Percentiles rank a stretch among this genome's conserved stretches.
These are phyloP conservation scores for Elongisporangium senticosum DNA, from an alignment of 352 stramenopile species.

Conservation along the genomic window DNA sequence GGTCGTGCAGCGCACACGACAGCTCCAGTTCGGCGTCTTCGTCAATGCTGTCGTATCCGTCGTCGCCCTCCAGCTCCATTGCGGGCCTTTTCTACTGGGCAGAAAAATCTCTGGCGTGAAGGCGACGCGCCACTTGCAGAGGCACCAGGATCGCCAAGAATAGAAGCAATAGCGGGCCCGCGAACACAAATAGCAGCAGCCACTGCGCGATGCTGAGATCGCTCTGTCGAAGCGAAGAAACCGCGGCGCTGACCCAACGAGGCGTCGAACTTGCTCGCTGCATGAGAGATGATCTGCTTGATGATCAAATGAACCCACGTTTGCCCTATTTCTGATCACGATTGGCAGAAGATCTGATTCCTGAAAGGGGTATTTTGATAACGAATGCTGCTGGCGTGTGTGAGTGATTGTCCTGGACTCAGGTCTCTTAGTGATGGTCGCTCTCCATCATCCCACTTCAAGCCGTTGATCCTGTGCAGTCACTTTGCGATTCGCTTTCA, in stretches of 20 bases:
- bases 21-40: slow-evolving; percentile 74
- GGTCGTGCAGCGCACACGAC: slow-evolving; percentile 66
- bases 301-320: neutral
- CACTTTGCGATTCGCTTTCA: neutral
- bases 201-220: neutral
- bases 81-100: no score
- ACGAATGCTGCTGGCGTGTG: neutral
- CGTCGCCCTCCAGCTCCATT: slow-evolving; percentile 19
- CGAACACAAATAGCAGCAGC: neutral
- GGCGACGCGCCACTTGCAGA: neutral
- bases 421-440: neutral
- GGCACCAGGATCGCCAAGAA: neutral
- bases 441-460: neutral
- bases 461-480: neutral
- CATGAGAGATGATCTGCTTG: neutral
- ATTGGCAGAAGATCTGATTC: neutral
- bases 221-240: neutral
- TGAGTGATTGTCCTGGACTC: neutral
- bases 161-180: neutral
- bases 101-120: neutral
- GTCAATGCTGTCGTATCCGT: slow-evolving; percentile 55
- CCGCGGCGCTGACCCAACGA: no score
- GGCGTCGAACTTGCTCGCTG: no score
- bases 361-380: neutral
- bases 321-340: neutral